Base-by-base conservation (phyloP, 106 monocot genomes). In the Dioscorea zingiberensis region DNA sequence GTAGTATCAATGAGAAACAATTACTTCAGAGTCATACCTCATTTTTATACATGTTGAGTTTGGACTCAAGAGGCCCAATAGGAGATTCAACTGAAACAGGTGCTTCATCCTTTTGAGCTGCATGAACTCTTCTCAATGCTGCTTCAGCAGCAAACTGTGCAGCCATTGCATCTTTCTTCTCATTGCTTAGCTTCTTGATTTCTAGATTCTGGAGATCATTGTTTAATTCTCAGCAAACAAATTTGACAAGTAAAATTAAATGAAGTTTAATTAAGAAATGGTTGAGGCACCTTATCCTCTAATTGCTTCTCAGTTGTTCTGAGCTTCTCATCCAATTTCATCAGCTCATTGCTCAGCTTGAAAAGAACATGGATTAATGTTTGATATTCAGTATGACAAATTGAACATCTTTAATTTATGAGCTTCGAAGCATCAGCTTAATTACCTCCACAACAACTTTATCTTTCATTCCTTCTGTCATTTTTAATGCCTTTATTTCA, bases 141-240 rank as follows among this genome's bases (percentile, higher is more conserved):
- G 80, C 77, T 83, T 90, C 90, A 16, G 85, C 90, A 8, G 85
- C 85, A 69, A 77, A 90, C 32, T 85, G 85, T 45, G 80, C 80
- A 58, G 82, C 68, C 62, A 83, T 29, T 24, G 90, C 85, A 30
- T 80, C 85, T 67, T 83, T 90, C 65, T 83, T 85, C 77, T 85
- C 85, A 44, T 53, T 60, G n/a, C 51, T 63, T 48, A 80, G 65
- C 55, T 62, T 85, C 27, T 85, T 85, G 51, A 80, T 65, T 62
- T 80, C 85, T 71, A 90, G 71, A 73, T 85, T 90, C 90, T 90
- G 77, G 19, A 32, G 71, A n/a, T 49, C 51, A 48, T 44, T 8
- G 38, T 38, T 38, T 38, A 38, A 38, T n/a, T n/a, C n/a, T n/a
- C n/a, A n/a, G n/a, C n/a, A n/a, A n/a, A n/a, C n/a, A n/a, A n/a